These are phyloP conservation scores for Paraconiothyrium sp. DNA, from an alignment of 2,329 filamentous ascomycete genomes.

Conservation along the genomic window DNA sequence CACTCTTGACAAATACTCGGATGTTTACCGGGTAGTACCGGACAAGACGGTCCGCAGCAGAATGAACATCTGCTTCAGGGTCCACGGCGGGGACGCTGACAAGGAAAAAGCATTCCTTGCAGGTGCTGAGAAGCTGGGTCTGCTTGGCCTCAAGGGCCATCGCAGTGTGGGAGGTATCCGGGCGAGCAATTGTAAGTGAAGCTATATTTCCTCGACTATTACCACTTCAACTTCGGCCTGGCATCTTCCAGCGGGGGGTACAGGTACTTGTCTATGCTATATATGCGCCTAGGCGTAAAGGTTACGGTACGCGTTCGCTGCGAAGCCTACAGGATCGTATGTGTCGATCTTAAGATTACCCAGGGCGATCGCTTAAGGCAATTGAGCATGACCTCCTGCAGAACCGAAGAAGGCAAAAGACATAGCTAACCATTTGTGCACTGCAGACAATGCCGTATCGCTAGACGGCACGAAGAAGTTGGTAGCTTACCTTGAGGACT, in stretches of 20 bases:
- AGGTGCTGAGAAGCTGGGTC: conserved; percentile 71
- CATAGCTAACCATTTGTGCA: conserved; percentile 30
- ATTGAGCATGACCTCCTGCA: conserved; percentile 26
- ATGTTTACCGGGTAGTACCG: conserved; percentile 81
- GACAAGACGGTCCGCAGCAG: conserved; percentile 78
- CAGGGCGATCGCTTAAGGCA: conserved; percentile 14
- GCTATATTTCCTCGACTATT: conserved; percentile 18
- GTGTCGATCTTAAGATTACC: conserved; percentile 15
- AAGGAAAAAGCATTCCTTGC: conserved; percentile 84
- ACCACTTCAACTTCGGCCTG: conserved; percentile 17
- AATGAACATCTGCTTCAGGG: conserved; percentile 96
- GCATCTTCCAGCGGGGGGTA: conserved; percentile 19
- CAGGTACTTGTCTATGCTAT: conserved; percentile 26
- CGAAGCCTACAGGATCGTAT: conserved; percentile 12
- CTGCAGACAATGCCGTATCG: conserved; percentile 77
- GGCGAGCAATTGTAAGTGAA: conserved; percentile 73
- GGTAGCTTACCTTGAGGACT: conserved; percentile 70
- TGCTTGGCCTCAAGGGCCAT: conserved; percentile 89
- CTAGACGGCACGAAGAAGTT: conserved; percentile 74
- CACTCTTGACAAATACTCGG: conserved; percentile 76
- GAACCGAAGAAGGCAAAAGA: conserved; percentile 11
- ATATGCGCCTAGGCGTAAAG: conserved; percentile 21
- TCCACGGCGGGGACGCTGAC: conserved; percentile 71
- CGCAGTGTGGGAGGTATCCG: conserved; percentile 86
- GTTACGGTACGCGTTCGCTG: conserved; percentile 5